Evolutionary conservation across 2,329 filamentous ascomycete genomes (phyloP), one percentile per base, ranked within the genome.

Genomic region (Calonectria naviculata): DNA sequence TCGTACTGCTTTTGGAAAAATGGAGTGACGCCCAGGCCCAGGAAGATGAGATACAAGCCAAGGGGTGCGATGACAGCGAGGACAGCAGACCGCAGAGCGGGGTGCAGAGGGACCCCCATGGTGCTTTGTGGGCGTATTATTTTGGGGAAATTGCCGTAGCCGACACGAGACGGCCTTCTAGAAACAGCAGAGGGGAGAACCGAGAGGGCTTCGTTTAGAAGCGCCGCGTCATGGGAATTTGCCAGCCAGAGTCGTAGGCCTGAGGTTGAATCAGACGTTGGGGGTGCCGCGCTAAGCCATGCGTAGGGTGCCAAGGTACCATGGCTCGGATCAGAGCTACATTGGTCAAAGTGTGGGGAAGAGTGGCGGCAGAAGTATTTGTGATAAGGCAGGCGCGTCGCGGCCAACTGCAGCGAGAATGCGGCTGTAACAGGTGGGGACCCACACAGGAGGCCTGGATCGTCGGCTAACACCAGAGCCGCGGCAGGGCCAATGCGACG

Each of bases 1-100:
- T 36, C 75, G 46, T 87, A 97, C 95, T 95, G 91, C 84, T 93
- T 88, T 81, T 98, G 96, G 64, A 97, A 85, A 76, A 87, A 90
- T 3, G 94, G 92, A 77, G 90, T 91, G 17, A 92, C 89, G 70
- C 94, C 84, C 12, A 93, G 83, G 3, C 88, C 84, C n/a, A 97
- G 83, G 73, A 93, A 91, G 31, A 89, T 79, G 21, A 90, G 84
- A 83, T 97, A 97, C 29, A 93, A 76, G 44, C 88, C 88, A 9
- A 94, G 85, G 17, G 91, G 87, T 19, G 87, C 86, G 17, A 86
- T 89, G 19, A 94, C 83, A 19, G 87, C 85, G 83, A 87, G 88
- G 76, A 90, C 87, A 65, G 71, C 74, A 28, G 76, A 68, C 28
- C 71, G 73, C 56, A 79, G 28, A 8, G 69, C 74, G 46, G 77